Evolutionary conservation across 2,329 filamentous ascomycete genomes (phyloP).

Genomic region (Fusarium kyushuense): DNA sequence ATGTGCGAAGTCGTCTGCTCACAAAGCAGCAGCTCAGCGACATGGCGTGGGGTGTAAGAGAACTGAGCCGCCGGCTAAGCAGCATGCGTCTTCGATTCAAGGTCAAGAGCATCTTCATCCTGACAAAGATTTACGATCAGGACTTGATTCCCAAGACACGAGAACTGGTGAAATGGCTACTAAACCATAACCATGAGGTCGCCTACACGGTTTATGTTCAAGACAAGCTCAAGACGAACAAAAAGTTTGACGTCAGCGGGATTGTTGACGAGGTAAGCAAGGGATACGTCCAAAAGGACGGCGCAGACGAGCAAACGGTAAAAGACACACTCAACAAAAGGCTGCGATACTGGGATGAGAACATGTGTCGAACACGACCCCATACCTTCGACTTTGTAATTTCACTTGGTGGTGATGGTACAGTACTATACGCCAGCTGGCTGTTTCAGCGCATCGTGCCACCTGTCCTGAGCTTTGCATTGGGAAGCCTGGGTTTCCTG

Average conservation of each 20-base stretch:
- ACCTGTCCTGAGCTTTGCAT: constrained; percentile 88
- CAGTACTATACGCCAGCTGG: constrained; percentile 95
- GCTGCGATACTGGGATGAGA: constrained; percentile 84
- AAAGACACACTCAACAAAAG: constrained; percentile 60
- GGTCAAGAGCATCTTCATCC: constrained; percentile 84
- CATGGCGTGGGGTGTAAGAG: constrained; percentile 95
- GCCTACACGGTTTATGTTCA: constrained; percentile 87
- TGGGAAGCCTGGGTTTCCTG: constrained; percentile 93
- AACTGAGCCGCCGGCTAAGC: constrained; percentile 86
- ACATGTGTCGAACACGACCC: constrained; percentile 80
- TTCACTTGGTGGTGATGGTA: constrained; percentile 94
- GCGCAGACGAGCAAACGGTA: constrained; percentile 52
- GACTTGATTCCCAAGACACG: constrained; percentile 81
- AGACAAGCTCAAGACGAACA: constrained; percentile 76
- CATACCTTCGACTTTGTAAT: constrained; percentile 95
- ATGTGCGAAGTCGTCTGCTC: constrained; percentile 76
- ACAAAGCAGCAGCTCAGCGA: constrained; percentile 96
- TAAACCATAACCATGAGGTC: constrained; percentile 75
- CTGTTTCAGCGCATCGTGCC: constrained; percentile 96
- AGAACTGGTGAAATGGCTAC: constrained; percentile 82
- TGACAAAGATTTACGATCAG: constrained; percentile 93
- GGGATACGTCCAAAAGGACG: constrained; percentile 56
- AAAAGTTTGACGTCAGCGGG: constrained; percentile 78
- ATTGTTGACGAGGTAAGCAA: constrained; percentile 71
- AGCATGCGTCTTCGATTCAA: constrained; percentile 85